These are phyloP conservation scores for Alternaria gaisen DNA, from an alignment of 2,329 filamentous ascomycete species.

Conservation along the genomic window DNA sequence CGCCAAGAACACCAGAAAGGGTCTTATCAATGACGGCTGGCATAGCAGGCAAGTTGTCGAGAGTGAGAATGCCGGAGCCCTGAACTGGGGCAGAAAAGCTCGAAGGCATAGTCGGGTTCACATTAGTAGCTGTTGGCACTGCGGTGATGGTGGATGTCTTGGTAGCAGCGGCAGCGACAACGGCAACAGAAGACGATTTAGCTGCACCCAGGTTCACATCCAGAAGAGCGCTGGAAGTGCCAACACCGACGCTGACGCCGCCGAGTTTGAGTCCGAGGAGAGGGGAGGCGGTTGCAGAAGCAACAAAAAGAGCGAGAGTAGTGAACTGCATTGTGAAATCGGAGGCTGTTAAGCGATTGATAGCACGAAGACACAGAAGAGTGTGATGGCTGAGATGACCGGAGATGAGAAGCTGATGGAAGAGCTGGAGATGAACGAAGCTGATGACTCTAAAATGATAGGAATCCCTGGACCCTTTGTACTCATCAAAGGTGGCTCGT, in stretches of 20 bases:
- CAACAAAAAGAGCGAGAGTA: slow-evolving; percentile 9
- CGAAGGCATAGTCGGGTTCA: slow-evolving; percentile 4
- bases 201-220: neutral
- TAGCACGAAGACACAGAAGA: slow-evolving; percentile 1
- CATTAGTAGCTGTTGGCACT: neutral
- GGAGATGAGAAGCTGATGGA: neutral
- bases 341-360: slow-evolving; percentile 4
- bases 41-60: slow-evolving; percentile 11
- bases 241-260: slow-evolving; percentile 2
- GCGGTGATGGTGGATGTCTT: neutral
- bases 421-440: slow-evolving; percentile 3
- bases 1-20: slow-evolving; percentile 5
- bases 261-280: slow-evolving; percentile 7
- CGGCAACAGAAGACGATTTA: neutral
- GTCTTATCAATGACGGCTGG: slow-evolving; percentile 12
- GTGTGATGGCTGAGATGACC: neutral
- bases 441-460: neutral
- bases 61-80: slow-evolving; percentile 5
- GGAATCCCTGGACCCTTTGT: slow-evolving; percentile 1
- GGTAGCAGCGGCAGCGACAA: neutral
- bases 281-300: slow-evolving; percentile 4
- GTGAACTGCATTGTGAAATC: slow-evolving; percentile 7
- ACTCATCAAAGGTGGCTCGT: neutral
- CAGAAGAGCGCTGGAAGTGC: slow-evolving; percentile 3
- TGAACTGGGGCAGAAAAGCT: slow-evolving; percentile 12